phyloP scores from a whole-genome alignment of 768 basidiomycete species.

The Agaricus sinodeliciosus region DNA sequence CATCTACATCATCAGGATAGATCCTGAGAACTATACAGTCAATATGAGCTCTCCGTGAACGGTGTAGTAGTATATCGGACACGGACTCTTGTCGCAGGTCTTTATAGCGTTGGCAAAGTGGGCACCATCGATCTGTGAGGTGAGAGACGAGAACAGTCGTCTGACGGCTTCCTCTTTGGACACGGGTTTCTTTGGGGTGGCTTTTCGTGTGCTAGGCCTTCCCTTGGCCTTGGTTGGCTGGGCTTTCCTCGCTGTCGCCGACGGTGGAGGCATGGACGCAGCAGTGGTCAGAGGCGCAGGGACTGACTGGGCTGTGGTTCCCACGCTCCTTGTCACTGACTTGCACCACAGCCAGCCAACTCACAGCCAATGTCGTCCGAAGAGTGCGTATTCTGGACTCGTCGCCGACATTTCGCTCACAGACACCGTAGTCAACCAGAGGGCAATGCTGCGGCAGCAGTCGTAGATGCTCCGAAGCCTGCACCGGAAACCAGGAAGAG shows the following conservation, averaged over 20 bases:
- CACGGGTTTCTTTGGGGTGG: slow-evolving; percentile 24
- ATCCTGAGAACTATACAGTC: slow-evolving; percentile 57
- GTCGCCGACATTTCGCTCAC: background rate
- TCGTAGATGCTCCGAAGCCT: slow-evolving; percentile 25
- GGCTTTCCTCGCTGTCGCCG: slow-evolving; percentile 12
- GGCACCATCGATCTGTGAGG: slow-evolving; percentile 86
- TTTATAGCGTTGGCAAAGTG: slow-evolving; percentile 81
- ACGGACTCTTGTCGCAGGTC: slow-evolving; percentile 88
- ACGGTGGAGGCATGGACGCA: slow-evolving; percentile 13
- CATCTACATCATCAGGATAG: slow-evolving; percentile 61
- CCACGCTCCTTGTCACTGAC: slow-evolving; percentile 25
- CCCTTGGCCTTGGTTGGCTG: slow-evolving; percentile 10
- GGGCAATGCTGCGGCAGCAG: slow-evolving; percentile 16
- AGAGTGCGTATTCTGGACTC: slow-evolving; percentile 32
- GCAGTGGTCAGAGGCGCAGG: background rate
- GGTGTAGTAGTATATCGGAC: background rate
- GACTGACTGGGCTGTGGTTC: slow-evolving; percentile 20
- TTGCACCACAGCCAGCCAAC: slow-evolving; percentile 15
- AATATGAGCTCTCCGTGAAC: slow-evolving; percentile 6
- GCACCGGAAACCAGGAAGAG: slow-evolving; percentile 57
- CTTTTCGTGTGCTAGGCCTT: slow-evolving; percentile 18
- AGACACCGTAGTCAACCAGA: slow-evolving; percentile 24
- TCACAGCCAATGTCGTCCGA: slow-evolving; percentile 40
- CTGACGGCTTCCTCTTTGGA: slow-evolving; percentile 34
- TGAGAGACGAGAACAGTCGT: slow-evolving; percentile 70